These are phyloP conservation scores for Fistulina hepatica DNA, from an alignment of 1,284 basidiomycete genomes.

Conservation along the genomic window DNA sequence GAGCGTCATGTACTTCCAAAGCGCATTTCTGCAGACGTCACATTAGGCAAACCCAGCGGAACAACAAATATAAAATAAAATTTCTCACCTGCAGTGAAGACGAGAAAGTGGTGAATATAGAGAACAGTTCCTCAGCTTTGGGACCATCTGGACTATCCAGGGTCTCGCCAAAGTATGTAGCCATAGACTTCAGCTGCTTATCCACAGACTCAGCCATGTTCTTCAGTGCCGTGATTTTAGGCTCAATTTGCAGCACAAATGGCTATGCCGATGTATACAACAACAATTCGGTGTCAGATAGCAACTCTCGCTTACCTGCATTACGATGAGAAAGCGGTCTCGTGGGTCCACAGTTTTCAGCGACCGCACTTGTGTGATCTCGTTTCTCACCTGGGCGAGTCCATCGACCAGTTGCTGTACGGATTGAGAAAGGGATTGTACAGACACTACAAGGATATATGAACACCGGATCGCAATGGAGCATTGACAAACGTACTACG, in stretches of 20 bases:
- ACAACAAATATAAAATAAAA: neutral
- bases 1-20: slow-evolving; percentile 53
- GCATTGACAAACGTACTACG: slow-evolving; percentile 38
- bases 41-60: slow-evolving; percentile 3
- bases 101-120: slow-evolving; percentile 62
- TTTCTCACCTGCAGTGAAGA: slow-evolving; percentile 51
- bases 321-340: slow-evolving; percentile 55
- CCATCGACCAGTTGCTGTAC: slow-evolving; percentile 51
- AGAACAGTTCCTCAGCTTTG: slow-evolving; percentile 76
- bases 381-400: slow-evolving; percentile 43
- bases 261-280: slow-evolving; percentile 27
- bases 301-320: slow-evolving; percentile 39
- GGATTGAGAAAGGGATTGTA: slow-evolving; percentile 48
- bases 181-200: slow-evolving; percentile 44
- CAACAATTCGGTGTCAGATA: neutral
- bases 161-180: slow-evolving; percentile 66
- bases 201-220: slow-evolving; percentile 50
- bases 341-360: slow-evolving; percentile 24
- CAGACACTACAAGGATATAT: slow-evolving; percentile 42
- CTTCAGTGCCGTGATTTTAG: slow-evolving; percentile 51
- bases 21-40: slow-evolving; percentile 56
- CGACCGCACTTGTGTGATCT: slow-evolving; percentile 37
- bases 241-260: slow-evolving; percentile 41
- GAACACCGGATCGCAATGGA: slow-evolving; percentile 5
- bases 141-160: slow-evolving; percentile 46